Evolutionary conservation across 495 filamentous ascomycete genomes (phyloP), one percentile per base, ranked within the genome.

Genomic region (Aspergillus olivimuriae): DNA sequence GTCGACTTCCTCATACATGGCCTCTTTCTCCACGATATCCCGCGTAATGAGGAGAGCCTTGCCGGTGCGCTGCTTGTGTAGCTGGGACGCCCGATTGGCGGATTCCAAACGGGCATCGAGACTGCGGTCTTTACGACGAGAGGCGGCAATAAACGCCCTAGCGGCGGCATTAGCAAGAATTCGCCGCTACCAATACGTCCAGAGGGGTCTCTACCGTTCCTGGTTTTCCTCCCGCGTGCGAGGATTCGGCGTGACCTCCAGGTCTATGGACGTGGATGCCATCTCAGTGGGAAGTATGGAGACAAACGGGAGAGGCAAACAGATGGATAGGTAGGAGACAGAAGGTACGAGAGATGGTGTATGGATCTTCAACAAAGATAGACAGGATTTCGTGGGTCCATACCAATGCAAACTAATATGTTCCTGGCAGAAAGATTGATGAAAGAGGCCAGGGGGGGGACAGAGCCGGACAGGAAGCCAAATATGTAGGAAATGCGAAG

Each of bases 1-100:
- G 28, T 97, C 91, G 57, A 95, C 85, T 61, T 96, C 91, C 58
- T 95, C 91, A 60, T 96, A 97, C 89, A 95, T 94, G 63, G 92
- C 89, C 61, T 95, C 91, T 54, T 86, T 88, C 46, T 86, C 64
- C 8, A 97, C 92, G 62, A 92, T 89, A 55, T 92, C 78, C 57
- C 89, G 84, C 39, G 83, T 89, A 53, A 97, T 85, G 45, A 82
- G 81, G 47, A 97, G 73, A 9, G 76, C 80, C 43, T 87, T 84
- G 17, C 91, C 92, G 6, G 92, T 96, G 16, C 92, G 78, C 55
- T 82, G 78, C 65, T 88, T 88, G 69, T 96, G 91, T 39, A 96
- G 86, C 50, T 88, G 80, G 6, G 90, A 95, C 11, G 91, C 91
- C 57, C 85, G 71, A 31, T 82, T 80, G 14, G 91, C 91, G 8